phyloP scores from a whole-genome alignment of 208 protist species.

The Crithidia bombi region DNA sequence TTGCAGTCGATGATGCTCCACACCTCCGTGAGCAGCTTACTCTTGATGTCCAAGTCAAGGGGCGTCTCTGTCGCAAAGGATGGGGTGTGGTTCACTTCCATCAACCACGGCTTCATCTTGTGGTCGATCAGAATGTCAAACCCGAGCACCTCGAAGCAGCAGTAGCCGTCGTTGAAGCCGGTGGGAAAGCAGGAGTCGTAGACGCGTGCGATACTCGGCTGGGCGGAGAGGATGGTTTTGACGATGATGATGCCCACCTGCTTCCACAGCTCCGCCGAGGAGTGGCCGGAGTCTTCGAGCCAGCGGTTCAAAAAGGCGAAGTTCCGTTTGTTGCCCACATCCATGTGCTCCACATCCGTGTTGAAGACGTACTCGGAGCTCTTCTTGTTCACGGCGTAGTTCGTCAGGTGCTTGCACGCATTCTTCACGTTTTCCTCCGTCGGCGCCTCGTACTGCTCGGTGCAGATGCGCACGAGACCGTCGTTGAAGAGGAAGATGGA shows the following conservation, averaged over 20 bases:
- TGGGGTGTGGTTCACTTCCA: constrained; percentile 98
- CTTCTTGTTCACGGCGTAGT: constrained; percentile 97
- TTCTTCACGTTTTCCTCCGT: constrained; percentile 83
- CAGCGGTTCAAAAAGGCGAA: constrained; percentile 91
- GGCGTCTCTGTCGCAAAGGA: constrained; percentile 94
- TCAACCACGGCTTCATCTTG: constrained; percentile 93
- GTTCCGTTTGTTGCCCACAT: constrained; percentile 93
- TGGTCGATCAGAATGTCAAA: constrained; percentile 96
- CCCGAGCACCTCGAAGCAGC: constrained; percentile 96
- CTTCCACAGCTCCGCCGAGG: constrained; percentile 71
- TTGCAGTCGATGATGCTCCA: constrained; percentile 90
- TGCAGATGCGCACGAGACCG: constrained; percentile 95
- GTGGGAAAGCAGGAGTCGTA: constrained; percentile 93
- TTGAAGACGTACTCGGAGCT: constrained; percentile 92
- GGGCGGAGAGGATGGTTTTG: constrained; percentile 93
- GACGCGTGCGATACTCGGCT: constrained; percentile 88
- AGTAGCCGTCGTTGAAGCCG: constrained; percentile 89
- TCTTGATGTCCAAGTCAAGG: constrained; percentile 94
- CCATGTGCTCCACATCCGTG: constrained; percentile 68
- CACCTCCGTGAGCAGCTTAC: constrained; percentile 82
- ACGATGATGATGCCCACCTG: constrained; percentile 82
- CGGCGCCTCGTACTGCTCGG: constrained; percentile 89
- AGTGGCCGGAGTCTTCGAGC: constrained; percentile 65
- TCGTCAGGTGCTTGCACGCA: constrained; percentile 96
- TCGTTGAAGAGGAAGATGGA: constrained; percentile 94